Evolutionary conservation across 78 protist genomes (phyloP).

Genomic region (Protostelium mycophagum): DNA sequence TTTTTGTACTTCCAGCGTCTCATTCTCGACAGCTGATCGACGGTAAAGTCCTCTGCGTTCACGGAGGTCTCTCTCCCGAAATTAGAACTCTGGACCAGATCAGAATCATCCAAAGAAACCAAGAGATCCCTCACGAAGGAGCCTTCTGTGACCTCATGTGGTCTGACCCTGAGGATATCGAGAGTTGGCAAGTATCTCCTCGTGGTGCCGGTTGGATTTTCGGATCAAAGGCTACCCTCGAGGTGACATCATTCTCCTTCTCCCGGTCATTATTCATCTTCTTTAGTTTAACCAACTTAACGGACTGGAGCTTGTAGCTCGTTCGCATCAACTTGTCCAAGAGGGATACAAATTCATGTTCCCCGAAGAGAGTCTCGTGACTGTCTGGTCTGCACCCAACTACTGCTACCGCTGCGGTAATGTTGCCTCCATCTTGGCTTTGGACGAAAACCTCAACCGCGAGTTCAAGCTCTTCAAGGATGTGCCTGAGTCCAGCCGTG

Average conservation of each 20-base stretch:
- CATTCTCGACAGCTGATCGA: slow-evolving; percentile 71
- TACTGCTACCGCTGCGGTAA: slow-evolving; percentile 97
- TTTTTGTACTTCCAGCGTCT: not conserved
- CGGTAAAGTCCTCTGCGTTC: slow-evolving; percentile 91
- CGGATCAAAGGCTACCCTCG: slow-evolving; percentile 84
- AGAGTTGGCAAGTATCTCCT: slow-evolving; percentile 89
- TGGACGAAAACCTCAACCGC: slow-evolving; percentile 71
- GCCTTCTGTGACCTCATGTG: slow-evolving; percentile 97
- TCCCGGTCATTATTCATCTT: not conserved
- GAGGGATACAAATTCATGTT: slow-evolving; percentile 97
- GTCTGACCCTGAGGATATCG: slow-evolving; percentile 98
- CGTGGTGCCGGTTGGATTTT: slow-evolving; percentile 99
- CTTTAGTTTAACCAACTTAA: slow-evolving; percentile 78
- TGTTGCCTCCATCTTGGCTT: slow-evolving; percentile 86
- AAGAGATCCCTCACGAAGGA: slow-evolving; percentile 97
- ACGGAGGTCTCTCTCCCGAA: slow-evolving; percentile 96
- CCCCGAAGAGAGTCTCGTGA: slow-evolving; percentile 75
- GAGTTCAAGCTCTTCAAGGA: slow-evolving; percentile 77
- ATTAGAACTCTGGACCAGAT: slow-evolving; percentile 85
- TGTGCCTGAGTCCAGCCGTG: slow-evolving; percentile 57
- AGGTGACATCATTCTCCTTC: slow-evolving; percentile 12
- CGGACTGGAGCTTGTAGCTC: slow-evolving; percentile 84
- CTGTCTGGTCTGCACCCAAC: slow-evolving; percentile 99
- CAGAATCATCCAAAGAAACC: slow-evolving; percentile 69
- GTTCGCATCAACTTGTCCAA: slow-evolving; percentile 97